These are phyloP conservation scores for Hypoxylon rickii DNA, from an alignment of 495 filamentous ascomycete genomes.

Conservation along the genomic window DNA sequence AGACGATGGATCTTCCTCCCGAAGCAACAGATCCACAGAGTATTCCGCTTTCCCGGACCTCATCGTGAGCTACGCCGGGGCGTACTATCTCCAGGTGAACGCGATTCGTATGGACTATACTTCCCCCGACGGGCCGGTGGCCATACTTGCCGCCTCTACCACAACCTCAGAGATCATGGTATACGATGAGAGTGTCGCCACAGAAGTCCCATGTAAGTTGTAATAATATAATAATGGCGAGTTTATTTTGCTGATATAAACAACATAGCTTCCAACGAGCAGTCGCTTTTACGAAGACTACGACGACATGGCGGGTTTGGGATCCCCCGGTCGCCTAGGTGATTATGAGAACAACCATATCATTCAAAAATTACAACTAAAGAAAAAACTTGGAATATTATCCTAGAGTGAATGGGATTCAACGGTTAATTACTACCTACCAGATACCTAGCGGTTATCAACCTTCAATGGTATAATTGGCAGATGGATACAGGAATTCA, in stretches of 20 bases:
- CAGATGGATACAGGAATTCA: too few species aligned
- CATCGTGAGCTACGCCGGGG: slow-evolving; percentile 17
- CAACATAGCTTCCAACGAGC: slow-evolving; percentile 23
- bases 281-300: slow-evolving; percentile 24
- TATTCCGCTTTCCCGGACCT: slow-evolving; percentile 29
- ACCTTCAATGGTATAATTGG: too few species aligned
- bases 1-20: slow-evolving; percentile 16
- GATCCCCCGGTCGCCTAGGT: slow-evolving; percentile 23
- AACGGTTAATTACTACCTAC: too few species aligned
- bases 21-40: slow-evolving; percentile 17
- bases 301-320: slow-evolving; percentile 29
- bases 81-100: slow-evolving; percentile 18
- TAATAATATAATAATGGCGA: too few species aligned
- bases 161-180: slow-evolving; percentile 15
- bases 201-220: slow-evolving; percentile 27
- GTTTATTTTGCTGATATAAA: slow-evolving; percentile 1
- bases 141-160: slow-evolving; percentile 18
- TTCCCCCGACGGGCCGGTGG: slow-evolving; percentile 19
- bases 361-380: too few species aligned
- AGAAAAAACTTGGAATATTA: too few species aligned
- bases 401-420: too few species aligned
- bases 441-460: too few species aligned
- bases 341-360: background rate
- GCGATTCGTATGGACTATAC: slow-evolving; percentile 29
- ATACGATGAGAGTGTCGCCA: slow-evolving; percentile 28